These are phyloP conservation scores for Smallanthus sonchifolius DNA, from an alignment of 129 eudicot genomes.

Conservation along the genomic window DNA sequence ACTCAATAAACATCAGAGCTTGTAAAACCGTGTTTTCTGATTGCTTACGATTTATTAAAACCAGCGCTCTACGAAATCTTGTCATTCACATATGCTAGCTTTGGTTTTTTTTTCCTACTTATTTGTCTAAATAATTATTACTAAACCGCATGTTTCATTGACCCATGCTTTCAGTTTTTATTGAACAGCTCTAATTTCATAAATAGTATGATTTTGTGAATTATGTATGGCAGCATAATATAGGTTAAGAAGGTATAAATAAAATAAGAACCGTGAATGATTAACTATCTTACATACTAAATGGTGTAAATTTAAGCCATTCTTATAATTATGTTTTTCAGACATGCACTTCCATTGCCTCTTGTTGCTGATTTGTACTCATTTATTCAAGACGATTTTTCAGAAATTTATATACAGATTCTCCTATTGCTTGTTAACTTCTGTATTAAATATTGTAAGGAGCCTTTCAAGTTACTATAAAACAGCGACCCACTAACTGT, in stretches of 20 bases:
- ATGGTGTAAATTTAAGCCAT: slow-evolving; percentile 12
- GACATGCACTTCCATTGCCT: neutral
- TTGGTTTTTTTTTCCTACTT: neutral
- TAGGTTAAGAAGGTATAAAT: neutral
- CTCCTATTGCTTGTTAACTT: slow-evolving; percentile 11
- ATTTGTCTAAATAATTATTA: neutral
- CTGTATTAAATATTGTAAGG: neutral
- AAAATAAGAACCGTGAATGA: neutral
- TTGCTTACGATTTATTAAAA: neutral
- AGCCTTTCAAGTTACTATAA: slow-evolving; percentile 15
- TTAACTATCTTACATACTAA: neutral
- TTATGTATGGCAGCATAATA: slow-evolving; percentile 4
- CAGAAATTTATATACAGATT: neutral
- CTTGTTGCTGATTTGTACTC: neutral
- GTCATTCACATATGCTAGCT: neutral
- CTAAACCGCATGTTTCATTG: neutral
- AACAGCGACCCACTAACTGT: slow-evolving; percentile 13
- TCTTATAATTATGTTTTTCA: neutral
- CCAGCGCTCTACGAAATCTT: neutral
- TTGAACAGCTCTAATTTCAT: neutral
- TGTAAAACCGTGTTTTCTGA: neutral
- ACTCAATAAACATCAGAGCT: slow-evolving; percentile 9
- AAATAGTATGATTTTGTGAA: slow-evolving; percentile 6
- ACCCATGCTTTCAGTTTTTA: slow-evolving; percentile 1
- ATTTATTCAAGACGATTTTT: neutral